A percentile compares a stretch with the other conserved stretches of the same genome.
Evolutionary conservation across 169 alveolate species (phyloP).

Genomic region (Plasmodium yoelii): DNA sequence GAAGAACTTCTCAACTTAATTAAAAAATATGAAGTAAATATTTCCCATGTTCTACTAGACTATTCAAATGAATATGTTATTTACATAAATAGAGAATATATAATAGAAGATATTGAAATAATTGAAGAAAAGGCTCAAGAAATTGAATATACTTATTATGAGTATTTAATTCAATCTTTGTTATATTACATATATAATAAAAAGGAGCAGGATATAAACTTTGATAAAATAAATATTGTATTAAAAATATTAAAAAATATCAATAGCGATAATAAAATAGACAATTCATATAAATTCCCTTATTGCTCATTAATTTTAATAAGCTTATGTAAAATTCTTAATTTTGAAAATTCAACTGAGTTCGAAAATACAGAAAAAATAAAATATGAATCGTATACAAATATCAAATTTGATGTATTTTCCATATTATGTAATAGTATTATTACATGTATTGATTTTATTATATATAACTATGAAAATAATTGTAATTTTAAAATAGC

Average conservation of each 20-base stretch:
- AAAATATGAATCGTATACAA: background rate
- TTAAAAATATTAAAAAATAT: slow-evolving; percentile 16
- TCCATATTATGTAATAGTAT: slow-evolving; percentile 17
- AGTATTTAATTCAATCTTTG: slow-evolving; percentile 8
- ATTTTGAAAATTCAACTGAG: background rate
- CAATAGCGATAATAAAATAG: slow-evolving; percentile 1
- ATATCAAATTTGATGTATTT: slow-evolving; percentile 23
- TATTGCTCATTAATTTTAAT: slow-evolving; percentile 20
- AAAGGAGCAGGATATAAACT: slow-evolving; percentile 2
- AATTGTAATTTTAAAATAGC: background rate
- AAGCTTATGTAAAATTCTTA: slow-evolving; percentile 32
- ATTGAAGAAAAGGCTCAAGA: slow-evolving; percentile 11
- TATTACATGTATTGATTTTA: slow-evolving; percentile 30
- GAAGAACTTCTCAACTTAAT: slow-evolving; percentile 5
- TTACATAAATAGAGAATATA: background rate
- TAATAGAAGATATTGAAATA: slow-evolving; percentile 18
- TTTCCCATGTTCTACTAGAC: background rate
- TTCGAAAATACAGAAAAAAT: background rate
- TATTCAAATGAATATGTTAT: slow-evolving; percentile 20
- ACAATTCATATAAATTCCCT: slow-evolving; percentile 15
- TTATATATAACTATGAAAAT: slow-evolving; percentile 19
- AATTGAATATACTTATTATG: slow-evolving; percentile 3
- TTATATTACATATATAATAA: slow-evolving; percentile 24
- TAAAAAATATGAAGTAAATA: slow-evolving; percentile 24
- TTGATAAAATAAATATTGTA: slow-evolving; percentile 5